Evolutionary conservation across 2,329 filamentous ascomycete species (phyloP).

Genomic region (Scedosporium apiospermum): DNA sequence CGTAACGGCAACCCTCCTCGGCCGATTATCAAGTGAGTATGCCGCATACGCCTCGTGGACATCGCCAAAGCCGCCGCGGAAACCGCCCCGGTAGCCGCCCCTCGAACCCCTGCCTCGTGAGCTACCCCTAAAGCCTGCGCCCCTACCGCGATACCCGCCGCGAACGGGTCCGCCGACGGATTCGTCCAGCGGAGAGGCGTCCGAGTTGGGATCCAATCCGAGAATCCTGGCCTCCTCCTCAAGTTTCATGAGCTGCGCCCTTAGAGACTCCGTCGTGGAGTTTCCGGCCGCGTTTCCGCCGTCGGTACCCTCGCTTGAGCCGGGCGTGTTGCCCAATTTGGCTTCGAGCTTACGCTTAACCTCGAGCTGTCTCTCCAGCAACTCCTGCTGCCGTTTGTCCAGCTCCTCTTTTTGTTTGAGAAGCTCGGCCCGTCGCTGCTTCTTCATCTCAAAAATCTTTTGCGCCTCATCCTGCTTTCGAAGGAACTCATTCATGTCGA

Average conservation of each 20-base stretch:
- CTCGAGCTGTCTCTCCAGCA: constrained; percentile 53
- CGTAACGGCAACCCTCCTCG: constrained; percentile 55
- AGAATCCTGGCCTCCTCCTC: constrained; percentile 63
- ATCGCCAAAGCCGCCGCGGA: constrained; percentile 32
- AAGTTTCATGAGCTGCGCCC: constrained; percentile 61
- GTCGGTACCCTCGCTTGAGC: constrained; percentile 20
- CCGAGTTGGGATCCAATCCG: constrained; percentile 52
- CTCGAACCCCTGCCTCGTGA: constrained; percentile 16
- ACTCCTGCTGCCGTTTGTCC: constrained; percentile 52
- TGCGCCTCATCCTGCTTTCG: constrained; percentile 65
- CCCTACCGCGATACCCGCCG: constrained; percentile 7
- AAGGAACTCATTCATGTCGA: constrained; percentile 62
- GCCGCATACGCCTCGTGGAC: constrained; percentile 47
- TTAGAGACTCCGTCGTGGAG: constrained; percentile 54
- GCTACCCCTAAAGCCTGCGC: neutral
- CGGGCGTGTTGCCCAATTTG: constrained; percentile 45
- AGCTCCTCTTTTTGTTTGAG: constrained; percentile 54
- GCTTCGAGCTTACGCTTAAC: constrained; percentile 54
- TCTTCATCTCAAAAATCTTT: constrained; percentile 55
- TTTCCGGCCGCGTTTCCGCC: constrained; percentile 16
- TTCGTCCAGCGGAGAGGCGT: constrained; percentile 23
- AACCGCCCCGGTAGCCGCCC: constrained; percentile 25
- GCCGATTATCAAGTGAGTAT: constrained; percentile 67
- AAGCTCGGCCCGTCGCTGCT: constrained; percentile 51
- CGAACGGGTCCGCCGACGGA: constrained; percentile 16